Conservation (phyloP, 148 eudicot genomes). For the Silene uniflora region DNA sequence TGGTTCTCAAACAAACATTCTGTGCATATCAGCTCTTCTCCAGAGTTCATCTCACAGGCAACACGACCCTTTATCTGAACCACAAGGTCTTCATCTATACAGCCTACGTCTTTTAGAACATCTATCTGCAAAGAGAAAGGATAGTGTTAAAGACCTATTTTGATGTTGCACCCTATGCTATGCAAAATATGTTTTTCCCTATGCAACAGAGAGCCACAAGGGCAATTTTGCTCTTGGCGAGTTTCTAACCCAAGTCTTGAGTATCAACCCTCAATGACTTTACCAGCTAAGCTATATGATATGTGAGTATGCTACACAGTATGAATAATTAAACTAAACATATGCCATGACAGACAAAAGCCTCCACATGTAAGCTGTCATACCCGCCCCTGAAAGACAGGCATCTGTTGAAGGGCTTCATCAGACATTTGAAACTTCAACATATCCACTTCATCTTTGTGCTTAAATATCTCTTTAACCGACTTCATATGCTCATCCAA, state of each 20-base stretch:
- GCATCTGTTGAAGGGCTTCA: slow-evolving; percentile 99
- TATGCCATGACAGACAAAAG: slow-evolving; percentile 1
- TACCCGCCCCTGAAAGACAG: slow-evolving; percentile 98
- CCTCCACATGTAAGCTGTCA: slow-evolving; percentile 16
- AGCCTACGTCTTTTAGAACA: slow-evolving; percentile 80
- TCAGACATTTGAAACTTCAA: slow-evolving; percentile 90
- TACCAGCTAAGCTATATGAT: neutral
- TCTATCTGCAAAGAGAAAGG: slow-evolving; percentile 57
- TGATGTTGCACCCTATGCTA: neutral
- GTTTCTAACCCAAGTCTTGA: neutral
- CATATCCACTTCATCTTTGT: slow-evolving; percentile 69
- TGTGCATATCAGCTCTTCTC: slow-evolving; percentile 95
- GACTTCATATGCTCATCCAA: slow-evolving; percentile 75
- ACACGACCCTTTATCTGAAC: slow-evolving; percentile 99
- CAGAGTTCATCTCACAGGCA: slow-evolving; percentile 99
- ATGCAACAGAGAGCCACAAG: neutral
- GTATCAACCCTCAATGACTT: neutral
- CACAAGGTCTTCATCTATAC: slow-evolving; percentile 90
- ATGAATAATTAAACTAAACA: neutral
- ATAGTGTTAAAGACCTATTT: neutral
- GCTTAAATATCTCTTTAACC: slow-evolving; percentile 58
- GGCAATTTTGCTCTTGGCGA: neutral
- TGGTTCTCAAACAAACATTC: slow-evolving; percentile 99
- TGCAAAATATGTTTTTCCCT: neutral
- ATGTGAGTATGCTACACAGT: neutral